These are phyloP conservation scores for Neurospora sp. DNA, from an alignment of 495 filamentous ascomycete genomes.

Conservation along the genomic window DNA sequence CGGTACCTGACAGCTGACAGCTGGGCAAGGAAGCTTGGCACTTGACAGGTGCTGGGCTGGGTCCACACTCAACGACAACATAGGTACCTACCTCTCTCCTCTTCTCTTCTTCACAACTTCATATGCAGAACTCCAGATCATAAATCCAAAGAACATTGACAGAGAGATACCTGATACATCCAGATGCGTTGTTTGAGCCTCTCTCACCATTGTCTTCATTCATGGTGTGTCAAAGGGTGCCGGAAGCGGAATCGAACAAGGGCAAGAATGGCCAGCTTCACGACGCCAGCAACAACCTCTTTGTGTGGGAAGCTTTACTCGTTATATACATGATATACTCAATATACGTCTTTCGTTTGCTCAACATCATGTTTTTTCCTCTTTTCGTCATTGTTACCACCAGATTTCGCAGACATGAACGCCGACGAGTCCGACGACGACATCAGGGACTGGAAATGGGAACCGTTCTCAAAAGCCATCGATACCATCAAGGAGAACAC, in stretches of 20 bases:
- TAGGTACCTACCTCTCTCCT: not conserved
- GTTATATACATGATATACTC: not conserved
- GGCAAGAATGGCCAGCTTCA: not conserved
- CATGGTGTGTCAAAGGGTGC: not conserved
- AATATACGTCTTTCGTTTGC: not conserved
- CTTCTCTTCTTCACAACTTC: not conserved
- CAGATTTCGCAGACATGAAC: not conserved
- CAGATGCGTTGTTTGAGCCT: not conserved
- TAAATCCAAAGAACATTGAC: not conserved
- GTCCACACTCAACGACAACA: not conserved
- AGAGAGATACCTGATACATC: rapidly evolving
- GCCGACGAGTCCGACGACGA: not conserved
- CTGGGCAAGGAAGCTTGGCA: not conserved
- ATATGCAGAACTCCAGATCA: not conserved
- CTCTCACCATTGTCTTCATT: not conserved
- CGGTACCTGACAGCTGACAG: not conserved
- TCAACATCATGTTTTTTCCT: not conserved
- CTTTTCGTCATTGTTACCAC: not conserved
- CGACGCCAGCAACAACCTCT: not conserved
- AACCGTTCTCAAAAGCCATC: rapidly evolving
- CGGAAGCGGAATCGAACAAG: not conserved
- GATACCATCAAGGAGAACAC: not conserved
- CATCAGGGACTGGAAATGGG: not conserved
- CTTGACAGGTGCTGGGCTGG: not conserved
- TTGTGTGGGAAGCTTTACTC: not conserved